Percentiles rank a stretch among this genome's conserved stretches.
These are phyloP conservation scores for Pinus tabuliformis DNA, from an alignment of 75 land plant species.

Conservation along the genomic window DNA sequence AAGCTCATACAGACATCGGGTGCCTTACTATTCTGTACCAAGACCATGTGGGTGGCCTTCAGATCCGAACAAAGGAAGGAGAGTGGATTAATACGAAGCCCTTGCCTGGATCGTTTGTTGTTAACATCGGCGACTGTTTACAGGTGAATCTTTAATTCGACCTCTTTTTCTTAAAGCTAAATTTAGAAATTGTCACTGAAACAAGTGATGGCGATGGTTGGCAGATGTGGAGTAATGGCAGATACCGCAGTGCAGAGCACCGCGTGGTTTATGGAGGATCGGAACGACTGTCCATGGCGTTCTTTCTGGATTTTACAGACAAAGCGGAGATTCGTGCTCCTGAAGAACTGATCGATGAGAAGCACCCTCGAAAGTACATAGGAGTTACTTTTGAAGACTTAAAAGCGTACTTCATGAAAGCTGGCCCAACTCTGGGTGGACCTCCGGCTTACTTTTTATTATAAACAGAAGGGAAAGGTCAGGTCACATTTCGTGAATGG, in stretches of 20 bases:
- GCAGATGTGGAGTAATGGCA: conserved; percentile 27
- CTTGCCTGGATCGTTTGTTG: conserved; percentile 41
- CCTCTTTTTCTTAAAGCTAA: background rate
- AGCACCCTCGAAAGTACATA: background rate
- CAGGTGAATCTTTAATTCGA: conserved; percentile 15
- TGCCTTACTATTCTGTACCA: conserved; percentile 47
- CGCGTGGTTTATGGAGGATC: conserved; percentile 10
- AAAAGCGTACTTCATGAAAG: background rate
- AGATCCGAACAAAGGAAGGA: conserved; percentile 40
- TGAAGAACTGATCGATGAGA: background rate
- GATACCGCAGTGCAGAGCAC: conserved; percentile 16
- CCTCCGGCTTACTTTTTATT: background rate
- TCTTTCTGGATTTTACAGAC: background rate
- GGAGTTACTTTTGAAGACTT: background rate
- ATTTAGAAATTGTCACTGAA: background rate
- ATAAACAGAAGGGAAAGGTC: too few species aligned
- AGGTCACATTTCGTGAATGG: too few species aligned
- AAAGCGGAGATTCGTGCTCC: background rate
- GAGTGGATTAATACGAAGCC: conserved; percentile 56
- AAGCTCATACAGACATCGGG: conserved; percentile 58
- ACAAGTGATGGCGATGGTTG: background rate
- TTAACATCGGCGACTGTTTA: conserved; percentile 62
- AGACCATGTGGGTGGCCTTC: background rate
- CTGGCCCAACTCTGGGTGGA: background rate
- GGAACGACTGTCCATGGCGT: conserved; percentile 8